Evolutionary conservation across 495 filamentous ascomycete species (phyloP).

Genomic region (Hyaloscypha bicolor): DNA sequence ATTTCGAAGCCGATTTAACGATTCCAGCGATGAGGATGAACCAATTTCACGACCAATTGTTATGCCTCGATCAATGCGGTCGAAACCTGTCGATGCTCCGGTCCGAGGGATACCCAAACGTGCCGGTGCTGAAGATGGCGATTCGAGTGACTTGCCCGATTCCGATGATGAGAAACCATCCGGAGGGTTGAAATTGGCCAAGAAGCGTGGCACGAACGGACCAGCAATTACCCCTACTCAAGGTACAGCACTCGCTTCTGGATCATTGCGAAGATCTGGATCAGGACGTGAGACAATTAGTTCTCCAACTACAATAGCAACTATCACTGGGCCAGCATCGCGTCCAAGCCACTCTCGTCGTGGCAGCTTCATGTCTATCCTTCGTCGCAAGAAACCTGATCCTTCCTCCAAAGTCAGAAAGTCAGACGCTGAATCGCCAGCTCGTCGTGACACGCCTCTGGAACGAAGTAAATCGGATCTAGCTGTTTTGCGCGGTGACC

Average conservation of each 20-base stretch:
- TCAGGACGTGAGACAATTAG: constrained; percentile 28
- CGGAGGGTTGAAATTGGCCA: constrained; percentile 14
- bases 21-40: constrained; percentile 72
- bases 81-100: constrained; percentile 34
- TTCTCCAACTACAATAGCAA: constrained; percentile 6
- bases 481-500: constrained; percentile 9
- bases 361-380: constrained; percentile 47
- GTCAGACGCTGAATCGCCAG: constrained; percentile 48
- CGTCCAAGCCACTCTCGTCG: constrained; percentile 27
- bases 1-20: constrained; percentile 75
- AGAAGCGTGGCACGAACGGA: constrained; percentile 18
- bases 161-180: constrained; percentile 40
- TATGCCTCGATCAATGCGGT: constrained; percentile 32
- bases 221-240: constrained; percentile 1
- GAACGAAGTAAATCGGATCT: constrained; percentile 51
- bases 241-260: constrained; percentile 27
- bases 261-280: constrained; percentile 27
- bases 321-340: neutral
- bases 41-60: constrained; percentile 7
- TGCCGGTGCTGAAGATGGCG: constrained; percentile 53
- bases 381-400: constrained; percentile 48
- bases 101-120: constrained; percentile 67
- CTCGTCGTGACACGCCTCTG: constrained; percentile 51
- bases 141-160: constrained; percentile 72
- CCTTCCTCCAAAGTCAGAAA: constrained; percentile 43